A percentile compares a stretch with the other conserved stretches of the same genome.
Evolutionary conservation across 495 filamentous ascomycete genomes (phyloP).

Genomic region (Aspergillus asperescens): DNA sequence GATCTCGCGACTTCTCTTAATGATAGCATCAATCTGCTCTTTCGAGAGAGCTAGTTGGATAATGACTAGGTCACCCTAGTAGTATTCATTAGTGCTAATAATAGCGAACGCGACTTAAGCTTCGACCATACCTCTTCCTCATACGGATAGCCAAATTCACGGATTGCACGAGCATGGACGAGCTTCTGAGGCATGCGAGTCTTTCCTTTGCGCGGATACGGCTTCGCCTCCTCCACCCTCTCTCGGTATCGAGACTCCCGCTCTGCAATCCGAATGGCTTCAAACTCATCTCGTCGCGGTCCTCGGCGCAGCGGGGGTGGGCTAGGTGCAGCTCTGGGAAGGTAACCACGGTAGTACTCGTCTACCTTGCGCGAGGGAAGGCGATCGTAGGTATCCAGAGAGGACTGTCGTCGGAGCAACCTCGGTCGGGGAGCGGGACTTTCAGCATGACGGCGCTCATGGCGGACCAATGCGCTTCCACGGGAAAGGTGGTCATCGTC

Average conservation of each 20-base stretch:
- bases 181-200: conserved; percentile 75
- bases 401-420: conserved; percentile 60
- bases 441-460: conserved; percentile 35
- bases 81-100: background rate
- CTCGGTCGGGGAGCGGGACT: conserved; percentile 50
- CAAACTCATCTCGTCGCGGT: conserved; percentile 48
- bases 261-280: conserved; percentile 65
- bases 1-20: conserved; percentile 71
- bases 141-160: conserved; percentile 80
- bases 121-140: conserved; percentile 72
- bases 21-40: conserved; percentile 82
- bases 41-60: conserved; percentile 78
- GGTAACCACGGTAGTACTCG: conserved; percentile 38
- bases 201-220: conserved; percentile 78
- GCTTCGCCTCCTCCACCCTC: conserved; percentile 37
- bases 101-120: background rate
- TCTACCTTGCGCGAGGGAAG: conserved; percentile 54
- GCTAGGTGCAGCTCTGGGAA: conserved; percentile 33
- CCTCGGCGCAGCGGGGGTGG: conserved; percentile 31
- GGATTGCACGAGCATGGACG: conserved; percentile 69
- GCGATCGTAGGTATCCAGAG: conserved; percentile 68
- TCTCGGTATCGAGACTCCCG: conserved; percentile 44
- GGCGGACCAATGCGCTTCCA: conserved; percentile 35
- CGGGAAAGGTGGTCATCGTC: conserved; percentile 47
- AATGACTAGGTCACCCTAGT: conserved; percentile 72